Evolutionary conservation across 169 alveolate species (phyloP).

Genomic region (Plasmodium vivax): DNA sequence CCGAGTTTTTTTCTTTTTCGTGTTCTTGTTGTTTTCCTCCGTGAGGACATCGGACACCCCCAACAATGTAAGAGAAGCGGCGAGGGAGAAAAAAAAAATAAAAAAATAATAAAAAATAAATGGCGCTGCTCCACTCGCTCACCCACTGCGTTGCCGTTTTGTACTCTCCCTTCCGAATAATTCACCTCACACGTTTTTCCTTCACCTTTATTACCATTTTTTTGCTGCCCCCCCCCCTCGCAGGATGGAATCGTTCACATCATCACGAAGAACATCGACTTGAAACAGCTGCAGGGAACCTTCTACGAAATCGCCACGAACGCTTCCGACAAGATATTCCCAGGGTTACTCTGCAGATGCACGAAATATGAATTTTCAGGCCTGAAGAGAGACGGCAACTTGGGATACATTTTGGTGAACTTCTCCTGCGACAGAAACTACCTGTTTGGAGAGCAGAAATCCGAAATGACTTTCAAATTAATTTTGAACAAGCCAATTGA

Average conservation of each 20-base stretch:
- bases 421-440: conserved; percentile 48
- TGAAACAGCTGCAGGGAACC: conserved; percentile 45
- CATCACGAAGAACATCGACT: conserved; percentile 41
- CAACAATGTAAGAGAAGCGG: conserved; percentile 8
- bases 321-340: conserved; percentile 65
- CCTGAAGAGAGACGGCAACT: conserved; percentile 46
- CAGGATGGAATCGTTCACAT: conserved; percentile 52
- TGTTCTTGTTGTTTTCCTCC: neutral
- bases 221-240: conserved; percentile 2
- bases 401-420: conserved; percentile 5
- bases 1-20: neutral
- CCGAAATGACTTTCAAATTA: conserved; percentile 49
- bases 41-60: conserved; percentile 8
- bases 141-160: neutral
- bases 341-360: conserved; percentile 71
- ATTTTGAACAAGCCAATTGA: conserved; percentile 47
- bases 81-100: neutral
- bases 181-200: neutral
- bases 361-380: conserved; percentile 68
- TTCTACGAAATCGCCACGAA: conserved; percentile 66
- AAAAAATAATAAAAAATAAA: too few species aligned
- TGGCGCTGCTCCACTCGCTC: too few species aligned
- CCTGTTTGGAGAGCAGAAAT: conserved; percentile 40
- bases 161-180: neutral
- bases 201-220: neutral